These are phyloP conservation scores for Byssochlamys sp. DNA, from an alignment of 2,329 filamentous ascomycete genomes.

Conservation along the genomic window DNA sequence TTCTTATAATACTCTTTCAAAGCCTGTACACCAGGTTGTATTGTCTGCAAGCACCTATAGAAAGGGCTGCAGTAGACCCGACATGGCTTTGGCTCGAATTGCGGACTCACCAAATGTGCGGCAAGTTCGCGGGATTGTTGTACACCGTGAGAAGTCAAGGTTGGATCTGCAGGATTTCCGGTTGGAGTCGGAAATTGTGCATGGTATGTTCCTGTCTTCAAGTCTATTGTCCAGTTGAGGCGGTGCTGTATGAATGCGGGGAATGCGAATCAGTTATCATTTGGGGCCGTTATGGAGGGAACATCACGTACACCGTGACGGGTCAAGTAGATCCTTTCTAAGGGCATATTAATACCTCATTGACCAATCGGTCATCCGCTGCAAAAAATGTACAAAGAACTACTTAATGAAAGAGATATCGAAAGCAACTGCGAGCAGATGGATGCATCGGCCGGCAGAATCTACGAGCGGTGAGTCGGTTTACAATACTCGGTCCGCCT, in stretches of 20 bases:
- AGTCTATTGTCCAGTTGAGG: constrained; percentile 78
- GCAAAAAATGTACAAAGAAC: background rate
- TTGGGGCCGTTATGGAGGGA: background rate
- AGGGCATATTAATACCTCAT: constrained; percentile 42
- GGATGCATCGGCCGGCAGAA: background rate
- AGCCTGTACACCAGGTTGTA: constrained; percentile 52
- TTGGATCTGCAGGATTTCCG: constrained; percentile 76
- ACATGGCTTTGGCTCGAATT: constrained; percentile 33
- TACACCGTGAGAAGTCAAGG: constrained; percentile 77
- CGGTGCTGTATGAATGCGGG: constrained; percentile 56
- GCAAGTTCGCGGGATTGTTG: constrained; percentile 72
- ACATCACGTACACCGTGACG: constrained; percentile 60
- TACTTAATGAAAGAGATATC: background rate
- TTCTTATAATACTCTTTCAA: constrained; percentile 23
- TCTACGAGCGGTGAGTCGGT: constrained; percentile 4
- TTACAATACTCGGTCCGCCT: constrained; percentile 5
- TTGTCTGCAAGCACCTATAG: constrained; percentile 78
- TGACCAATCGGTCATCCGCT: background rate
- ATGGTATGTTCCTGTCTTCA: constrained; percentile 66
- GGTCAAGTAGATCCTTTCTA: constrained; percentile 63
- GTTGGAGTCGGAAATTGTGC: constrained; percentile 69
- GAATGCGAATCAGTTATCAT: background rate
- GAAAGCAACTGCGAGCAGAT: background rate
- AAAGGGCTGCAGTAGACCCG: constrained; percentile 72
- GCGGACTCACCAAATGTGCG: constrained; percentile 20